These are phyloP conservation scores for Cytospora schulzeri DNA, from an alignment of 2,329 filamentous ascomycete genomes.

Conservation along the genomic window DNA sequence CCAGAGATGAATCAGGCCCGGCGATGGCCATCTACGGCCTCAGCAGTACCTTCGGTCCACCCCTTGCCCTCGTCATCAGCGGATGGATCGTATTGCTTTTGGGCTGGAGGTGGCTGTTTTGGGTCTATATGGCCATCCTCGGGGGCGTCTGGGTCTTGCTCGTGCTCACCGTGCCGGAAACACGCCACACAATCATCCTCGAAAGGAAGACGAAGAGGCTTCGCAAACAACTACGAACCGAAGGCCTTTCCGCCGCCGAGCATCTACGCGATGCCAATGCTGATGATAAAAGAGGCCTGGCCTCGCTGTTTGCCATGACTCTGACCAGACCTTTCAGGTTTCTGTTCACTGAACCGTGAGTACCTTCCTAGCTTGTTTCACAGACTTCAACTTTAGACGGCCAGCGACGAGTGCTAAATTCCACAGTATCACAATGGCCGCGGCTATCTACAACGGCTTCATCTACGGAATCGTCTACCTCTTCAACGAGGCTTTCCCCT, in stretches of 20 bases:
- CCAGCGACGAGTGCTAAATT: neutral
- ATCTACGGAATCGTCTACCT: conserved; percentile 23
- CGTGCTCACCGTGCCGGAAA: conserved; percentile 14
- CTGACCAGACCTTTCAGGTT: conserved; percentile 14
- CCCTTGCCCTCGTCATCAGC: conserved; percentile 16
- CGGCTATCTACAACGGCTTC: conserved; percentile 19
- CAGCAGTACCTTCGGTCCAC: conserved; percentile 18
- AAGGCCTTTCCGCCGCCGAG: conserved; percentile 8
- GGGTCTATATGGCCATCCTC: conserved; percentile 20
- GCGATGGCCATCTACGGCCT: conserved; percentile 22
- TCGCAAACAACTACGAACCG: conserved; percentile 7
- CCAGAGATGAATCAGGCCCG: conserved; percentile 15
- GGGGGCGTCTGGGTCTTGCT: conserved; percentile 15
- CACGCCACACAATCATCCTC: conserved; percentile 18
- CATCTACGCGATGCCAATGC: conserved; percentile 4
- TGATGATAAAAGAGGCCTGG: conserved; percentile 12
- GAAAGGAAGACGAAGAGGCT: conserved; percentile 18
- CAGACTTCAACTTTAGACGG: too few relatives aligned
- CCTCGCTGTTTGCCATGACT: conserved; percentile 5
- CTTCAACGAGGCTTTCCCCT: conserved; percentile 22
- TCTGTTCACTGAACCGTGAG: conserved; percentile 21
- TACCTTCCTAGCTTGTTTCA: too few relatives aligned
- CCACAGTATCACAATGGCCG: conserved; percentile 13
- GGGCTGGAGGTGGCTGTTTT: conserved; percentile 23
- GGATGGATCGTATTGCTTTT: neutral